Conservation (phyloP, 495 filamentous ascomycete species). For the Entonaema liquescens region DNA sequence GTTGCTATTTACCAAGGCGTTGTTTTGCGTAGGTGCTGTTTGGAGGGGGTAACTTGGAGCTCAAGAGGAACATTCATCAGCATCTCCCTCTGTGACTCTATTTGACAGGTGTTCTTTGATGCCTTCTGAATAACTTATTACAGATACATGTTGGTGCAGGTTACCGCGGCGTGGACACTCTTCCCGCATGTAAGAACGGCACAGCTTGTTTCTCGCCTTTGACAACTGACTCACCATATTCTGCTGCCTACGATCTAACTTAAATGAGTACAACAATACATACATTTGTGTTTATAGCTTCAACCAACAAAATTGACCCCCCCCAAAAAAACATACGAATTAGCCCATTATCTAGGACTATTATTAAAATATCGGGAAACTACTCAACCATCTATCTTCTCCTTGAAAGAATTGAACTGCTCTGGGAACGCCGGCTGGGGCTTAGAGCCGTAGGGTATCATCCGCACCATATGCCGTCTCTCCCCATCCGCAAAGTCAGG, state of each 20-base stretch:
- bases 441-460: conserved; percentile 21
- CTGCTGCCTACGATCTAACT: neutral
- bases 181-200: neutral
- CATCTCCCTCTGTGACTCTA: too few species aligned
- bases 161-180: neutral
- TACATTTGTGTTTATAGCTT: neutral
- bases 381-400: neutral
- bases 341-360: too few species aligned
- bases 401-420: neutral
- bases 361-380: too few species aligned
- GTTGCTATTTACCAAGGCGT: neutral
- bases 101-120: too few species aligned
- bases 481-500: conserved; percentile 32
- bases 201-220: neutral
- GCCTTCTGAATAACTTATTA: too few species aligned
- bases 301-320: too few species aligned
- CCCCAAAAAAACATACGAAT: too few species aligned
- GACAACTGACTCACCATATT: neutral
- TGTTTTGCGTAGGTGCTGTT: neutral
- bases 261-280: neutral
- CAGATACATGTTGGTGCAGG: neutral
- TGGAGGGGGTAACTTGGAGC: neutral
- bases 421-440: conserved; percentile 29
- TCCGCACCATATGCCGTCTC: conserved; percentile 19
- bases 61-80: neutral